Percentiles rank a stretch among this genome's conserved stretches.
phyloP scores from a whole-genome alignment of 306 rosid species.

The Dalbergia cochinchinensis region DNA sequence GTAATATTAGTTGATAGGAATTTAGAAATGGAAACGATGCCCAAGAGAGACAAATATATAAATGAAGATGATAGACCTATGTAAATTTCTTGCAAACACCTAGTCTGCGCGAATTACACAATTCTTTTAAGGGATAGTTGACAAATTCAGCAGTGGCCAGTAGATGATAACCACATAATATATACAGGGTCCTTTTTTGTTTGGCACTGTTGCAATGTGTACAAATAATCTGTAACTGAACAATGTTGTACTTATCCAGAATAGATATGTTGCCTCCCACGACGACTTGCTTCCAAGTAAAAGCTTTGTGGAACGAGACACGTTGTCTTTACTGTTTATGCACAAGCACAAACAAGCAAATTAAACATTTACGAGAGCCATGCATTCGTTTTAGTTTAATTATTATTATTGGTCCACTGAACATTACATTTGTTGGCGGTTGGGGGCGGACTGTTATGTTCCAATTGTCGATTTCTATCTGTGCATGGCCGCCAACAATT shows the following conservation, averaged over 20 bases:
- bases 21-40: no score
- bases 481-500: no score
- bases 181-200: background rate
- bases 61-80: background rate
- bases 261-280: background rate
- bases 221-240: background rate
- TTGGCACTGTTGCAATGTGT: background rate
- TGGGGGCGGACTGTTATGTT: background rate
- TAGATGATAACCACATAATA: background rate
- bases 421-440: background rate
- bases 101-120: background rate
- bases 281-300: background rate
- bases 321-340: background rate
- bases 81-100: background rate
- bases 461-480: background rate
- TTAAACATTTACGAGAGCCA: background rate
- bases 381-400: background rate
- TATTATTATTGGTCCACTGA: background rate
- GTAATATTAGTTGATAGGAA: no score
- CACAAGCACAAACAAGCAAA: background rate
- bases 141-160: background rate
- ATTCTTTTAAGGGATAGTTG: no score
- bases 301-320: background rate
- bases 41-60: no score
- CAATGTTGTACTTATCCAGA: background rate